phyloP scores from a whole-genome alignment of 1,284 basidiomycete genomes.

The Spongiforma sp. region DNA sequence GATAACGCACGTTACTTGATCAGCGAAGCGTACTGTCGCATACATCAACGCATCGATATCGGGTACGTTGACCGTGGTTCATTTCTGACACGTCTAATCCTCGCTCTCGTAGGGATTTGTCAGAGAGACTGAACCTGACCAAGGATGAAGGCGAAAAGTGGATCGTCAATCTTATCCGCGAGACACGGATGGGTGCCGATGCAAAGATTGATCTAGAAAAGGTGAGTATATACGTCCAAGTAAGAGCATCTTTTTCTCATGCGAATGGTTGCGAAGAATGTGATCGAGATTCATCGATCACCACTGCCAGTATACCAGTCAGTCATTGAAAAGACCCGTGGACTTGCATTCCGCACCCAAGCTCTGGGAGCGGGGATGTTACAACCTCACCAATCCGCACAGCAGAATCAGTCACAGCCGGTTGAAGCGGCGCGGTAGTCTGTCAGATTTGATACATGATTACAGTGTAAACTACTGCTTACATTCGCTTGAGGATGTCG shows the following conservation, averaged over 20 bases:
- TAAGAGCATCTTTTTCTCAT: conserved; percentile 12
- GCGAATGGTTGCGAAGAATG: conserved; percentile 63
- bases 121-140: conserved; percentile 90
- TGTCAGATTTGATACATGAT: conserved; percentile 9
- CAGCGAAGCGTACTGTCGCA: conserved; percentile 97
- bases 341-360: conserved; percentile 90
- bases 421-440: conserved; percentile 38
- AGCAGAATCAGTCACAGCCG: conserved; percentile 38
- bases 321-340: conserved; percentile 96
- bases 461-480: too few species aligned
- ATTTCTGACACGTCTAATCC: not conserved
- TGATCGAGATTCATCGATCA: conserved; percentile 94
- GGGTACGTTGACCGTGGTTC: conserved; percentile 55
- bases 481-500: too few species aligned
- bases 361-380: conserved; percentile 88
- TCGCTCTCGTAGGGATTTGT: conserved; percentile 71
- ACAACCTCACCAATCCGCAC: conserved; percentile 48
- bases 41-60: conserved; percentile 97
- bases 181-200: conserved; percentile 94
- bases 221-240: conserved; percentile 44
- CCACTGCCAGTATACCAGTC: conserved; percentile 92
- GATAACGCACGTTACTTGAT: conserved; percentile 96
- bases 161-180: conserved; percentile 98
- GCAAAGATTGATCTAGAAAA: conserved; percentile 98
- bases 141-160: conserved; percentile 97